Evolutionary conservation across 345 rosid genomes (phyloP), one percentile per base, ranked within the genome.

Genomic region (Psidium guajava): DNA sequence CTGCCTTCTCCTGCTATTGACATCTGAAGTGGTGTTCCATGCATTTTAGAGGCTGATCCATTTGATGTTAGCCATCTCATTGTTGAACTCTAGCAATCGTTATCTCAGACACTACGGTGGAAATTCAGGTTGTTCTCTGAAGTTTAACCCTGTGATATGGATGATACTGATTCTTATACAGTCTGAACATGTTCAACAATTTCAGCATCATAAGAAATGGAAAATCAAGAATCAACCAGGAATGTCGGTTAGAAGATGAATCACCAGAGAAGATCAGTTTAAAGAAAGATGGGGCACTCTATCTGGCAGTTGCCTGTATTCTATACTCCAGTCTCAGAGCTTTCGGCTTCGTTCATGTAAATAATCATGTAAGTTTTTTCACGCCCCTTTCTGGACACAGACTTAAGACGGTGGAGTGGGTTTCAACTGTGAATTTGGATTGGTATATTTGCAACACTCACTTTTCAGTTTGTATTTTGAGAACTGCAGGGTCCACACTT

Each of bases 1-100:
- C 85, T 97, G 75, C 97, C 99, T 14, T 91, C 94, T 84, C 96
- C 92, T 64, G 58, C 69, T 25, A 69, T 91, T 52, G 89, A 92
- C 82, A 24, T 87, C 56, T 93, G 91, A 94, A 75, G 82, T 28
- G 61, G 77, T 2, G 77, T 69, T 69, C 44, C 77, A 69, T 36
- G 77, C 77, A 69, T 32, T 69, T 69, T 69, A 36, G 77, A 69
- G 77, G 77, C 77, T 32, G 77, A 69, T 18, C 77, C 77, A 36
- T 69, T 18, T 69, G 77, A 69, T 69, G 47, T 69, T 69, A 18
- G 47, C 4, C 7, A 36, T 36, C 7, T 69, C 44, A 69, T 18
- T 36, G 13, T 69, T 69, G 47, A 69, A 69, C 13, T 36, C 11
- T 24, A 69, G 47, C 77, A 69, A 36, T 69, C 36, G 47, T 69